Evolutionary conservation across 2,329 filamentous ascomycete genomes (phyloP), one percentile per base, ranked within the genome.

Genomic region (Sclerotinia spermophila): DNA sequence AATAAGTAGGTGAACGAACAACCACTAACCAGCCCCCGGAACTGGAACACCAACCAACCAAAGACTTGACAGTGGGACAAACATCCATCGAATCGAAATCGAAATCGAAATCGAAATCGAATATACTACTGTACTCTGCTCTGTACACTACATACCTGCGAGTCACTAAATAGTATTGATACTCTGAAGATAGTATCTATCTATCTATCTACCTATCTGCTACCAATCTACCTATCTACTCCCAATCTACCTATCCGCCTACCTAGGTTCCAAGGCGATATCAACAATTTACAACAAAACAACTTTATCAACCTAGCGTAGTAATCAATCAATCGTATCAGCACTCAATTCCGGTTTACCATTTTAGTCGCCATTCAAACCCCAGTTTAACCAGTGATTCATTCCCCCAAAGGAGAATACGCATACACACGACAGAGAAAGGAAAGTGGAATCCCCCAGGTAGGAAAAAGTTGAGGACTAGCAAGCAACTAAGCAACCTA

Each of bases 401-500:
- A 35, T 56, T 15, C 55, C 55, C 33, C 33, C 5, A 58, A 38
- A 59, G 7, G 48, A 53, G 48, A 53, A 53, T n/a, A 53, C 48
- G 27, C 48, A 53, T 27, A 27, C 48, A 53, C 17, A 27, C 56
- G 35, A n/a, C 56, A 40, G 24, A n/a, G 38, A 11, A 27, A 42
- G 15, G 35, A 17, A 40, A 42, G 58, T 40, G 13, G 35, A 40
- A 40, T 60, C 24, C 56, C 56, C 58, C 35, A 40, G 58, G 56
- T 38, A 58, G 35, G 56, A 35, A 38, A 59, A 59, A n/a, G 5
- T 15, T 27, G 11, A 38, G 56, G 56, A 58, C 35, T 17, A 59
- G 56, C 56, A 59, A 59, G 35, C 58, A 40, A 60, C 24, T 24
- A 17, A 27, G 58, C 35, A 58, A 60, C 58, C 58, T 60, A 60